Evolutionary conservation across 306 rosid genomes (phyloP).

Genomic region (Pterocarpus santalinus): DNA sequence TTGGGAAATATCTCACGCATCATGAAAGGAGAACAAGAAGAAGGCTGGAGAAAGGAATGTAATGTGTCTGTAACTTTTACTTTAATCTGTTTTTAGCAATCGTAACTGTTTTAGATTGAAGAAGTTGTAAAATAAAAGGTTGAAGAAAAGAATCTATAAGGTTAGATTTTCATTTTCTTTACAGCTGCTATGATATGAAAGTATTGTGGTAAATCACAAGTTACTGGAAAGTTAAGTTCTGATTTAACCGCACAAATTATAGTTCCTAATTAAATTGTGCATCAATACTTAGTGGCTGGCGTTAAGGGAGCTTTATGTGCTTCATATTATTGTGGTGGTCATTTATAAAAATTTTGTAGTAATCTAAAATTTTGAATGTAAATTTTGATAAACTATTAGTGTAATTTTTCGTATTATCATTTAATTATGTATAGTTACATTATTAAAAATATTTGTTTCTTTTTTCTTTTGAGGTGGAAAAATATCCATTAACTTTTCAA

Average conservation of each 20-base stretch:
- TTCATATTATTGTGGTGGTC: too few species aligned
- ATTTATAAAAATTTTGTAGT: too few species aligned
- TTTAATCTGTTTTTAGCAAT: not conserved
- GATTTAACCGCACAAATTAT: not conserved
- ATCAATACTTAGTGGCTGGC: too few species aligned
- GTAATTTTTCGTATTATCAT: too few species aligned
- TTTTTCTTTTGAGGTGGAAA: too few species aligned
- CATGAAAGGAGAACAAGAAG: constrained; percentile 4
- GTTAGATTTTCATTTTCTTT: constrained; percentile 33
- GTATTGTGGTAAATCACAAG: not conserved
- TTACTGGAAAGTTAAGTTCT: not conserved
- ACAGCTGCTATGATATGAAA: not conserved
- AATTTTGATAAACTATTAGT: too few species aligned
- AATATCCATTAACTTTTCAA: too few species aligned
- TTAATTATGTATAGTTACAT: too few species aligned
- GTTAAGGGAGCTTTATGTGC: too few species aligned
- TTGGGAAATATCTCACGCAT: constrained; percentile 21
- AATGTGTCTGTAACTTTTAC: constrained; percentile 11
- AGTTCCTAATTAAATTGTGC: not conserved
- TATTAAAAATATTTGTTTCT: too few species aligned
- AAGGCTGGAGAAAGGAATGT: constrained; percentile 25
- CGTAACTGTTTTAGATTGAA: not conserved
- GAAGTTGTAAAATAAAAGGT: constrained; percentile 26
- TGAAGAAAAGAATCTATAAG: constrained; percentile 19
- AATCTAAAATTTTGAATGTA: too few species aligned